Evolutionary conservation across 306 rosid genomes (phyloP).

Genomic region (Prunus salicina): DNA sequence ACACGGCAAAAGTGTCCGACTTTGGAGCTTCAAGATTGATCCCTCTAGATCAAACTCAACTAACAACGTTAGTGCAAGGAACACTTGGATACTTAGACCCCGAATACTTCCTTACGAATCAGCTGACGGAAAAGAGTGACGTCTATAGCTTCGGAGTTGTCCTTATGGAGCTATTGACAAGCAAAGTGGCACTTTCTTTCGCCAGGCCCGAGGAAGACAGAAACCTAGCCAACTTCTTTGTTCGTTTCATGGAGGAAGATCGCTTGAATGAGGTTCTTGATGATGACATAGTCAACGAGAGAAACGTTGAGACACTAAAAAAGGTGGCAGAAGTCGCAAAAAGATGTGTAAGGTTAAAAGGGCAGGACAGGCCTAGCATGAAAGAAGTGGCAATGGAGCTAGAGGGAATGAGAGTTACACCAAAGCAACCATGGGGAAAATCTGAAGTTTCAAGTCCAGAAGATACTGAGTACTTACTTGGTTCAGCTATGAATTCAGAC

Average conservation of each 20-base stretch:
- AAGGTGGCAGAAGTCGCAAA: background rate
- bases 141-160: slow-evolving; percentile 10
- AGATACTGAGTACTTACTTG: background rate
- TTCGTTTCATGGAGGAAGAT: background rate
- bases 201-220: background rate
- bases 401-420: background rate
- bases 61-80: slow-evolving; percentile 21
- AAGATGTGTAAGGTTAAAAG: background rate
- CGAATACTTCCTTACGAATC: slow-evolving; percentile 19
- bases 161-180: background rate
- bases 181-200: background rate
- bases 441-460: background rate
- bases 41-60: background rate
- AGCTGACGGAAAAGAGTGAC: slow-evolving; percentile 19
- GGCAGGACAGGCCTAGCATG: slow-evolving; percentile 5
- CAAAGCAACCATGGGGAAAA: background rate
- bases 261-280: slow-evolving; percentile 4
- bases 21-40: slow-evolving; percentile 10
- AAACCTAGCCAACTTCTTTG: background rate
- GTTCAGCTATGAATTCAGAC: background rate
- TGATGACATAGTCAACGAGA: background rate
- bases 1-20: background rate
- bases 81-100: slow-evolving; percentile 28
- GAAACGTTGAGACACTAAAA: slow-evolving; percentile 1
- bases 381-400: slow-evolving; percentile 7